Base-by-base conservation (phyloP, 768 basidiomycete genomes). In the Boletus reticuloceps region DNA sequence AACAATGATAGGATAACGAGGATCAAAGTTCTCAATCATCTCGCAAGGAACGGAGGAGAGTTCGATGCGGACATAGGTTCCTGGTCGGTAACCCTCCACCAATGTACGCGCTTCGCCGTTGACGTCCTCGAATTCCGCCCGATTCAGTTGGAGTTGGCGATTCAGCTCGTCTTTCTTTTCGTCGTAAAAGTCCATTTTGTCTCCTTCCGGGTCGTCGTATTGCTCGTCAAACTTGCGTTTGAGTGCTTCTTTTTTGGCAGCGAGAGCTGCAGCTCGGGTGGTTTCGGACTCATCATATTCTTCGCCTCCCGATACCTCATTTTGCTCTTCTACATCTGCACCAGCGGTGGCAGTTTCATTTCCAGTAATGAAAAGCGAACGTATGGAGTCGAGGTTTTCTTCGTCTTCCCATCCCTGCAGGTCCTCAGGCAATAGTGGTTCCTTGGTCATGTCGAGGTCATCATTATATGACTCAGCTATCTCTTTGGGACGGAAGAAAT, bases 171-270 rank as follows among this genome's bases (percentile, higher is more conserved):
- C 91, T 74, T 98, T 99, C 70, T 89, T 86, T 66, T 88, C 84
- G 47, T 87, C 83, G 75, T 97, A 99, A 65, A 97, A 97, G 65
- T 94, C 91, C 69, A 84, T 72, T 63, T 90, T 88, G 53, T 84
- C 73, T 51, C 81, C 78, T 42, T 90, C 88, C 4, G 90, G 89
- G 60, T 94, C 92, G 69, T 97, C 94, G 71, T 98, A 98, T 72
- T 96, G 89, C 63, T 93, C 91, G 72, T 99, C 92, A 68, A 99
- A 99, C 70, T 96, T 95, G 60, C 86, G 85, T 73, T 97, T 97
- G 55, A 98, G 81, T 3, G 80, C 83, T 62, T 91, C 92, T 75
- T 98, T 98, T 75, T 96, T 98, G 31, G 82, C 79, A 10, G 88
- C 83, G 36, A 98, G 84, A 2, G 81, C 77, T 31, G 76, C 75